Conservation (phyloP, 306 rosid species). For the Chamaecrista fasciculata region DNA sequence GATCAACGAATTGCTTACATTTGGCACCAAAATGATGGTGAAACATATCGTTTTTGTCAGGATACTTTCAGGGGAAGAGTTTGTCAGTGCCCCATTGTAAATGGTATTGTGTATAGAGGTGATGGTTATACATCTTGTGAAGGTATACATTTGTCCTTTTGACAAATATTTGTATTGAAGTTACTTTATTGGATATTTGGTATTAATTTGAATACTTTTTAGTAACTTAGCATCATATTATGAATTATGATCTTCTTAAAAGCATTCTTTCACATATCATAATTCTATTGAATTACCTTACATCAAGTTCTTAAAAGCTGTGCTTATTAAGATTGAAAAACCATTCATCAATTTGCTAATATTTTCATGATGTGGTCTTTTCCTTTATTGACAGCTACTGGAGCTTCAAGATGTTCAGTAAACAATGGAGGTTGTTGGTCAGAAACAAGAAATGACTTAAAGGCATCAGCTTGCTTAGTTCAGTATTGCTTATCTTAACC, state of each 20-base stretch:
- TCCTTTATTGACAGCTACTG: slow-evolving; percentile 64
- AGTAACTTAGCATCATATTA: too few species aligned
- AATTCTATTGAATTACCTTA: neutral
- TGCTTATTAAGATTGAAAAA: neutral
- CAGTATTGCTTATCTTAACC: slow-evolving; percentile 46
- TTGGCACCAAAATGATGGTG: slow-evolving; percentile 1
- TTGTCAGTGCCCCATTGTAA: slow-evolving; percentile 83
- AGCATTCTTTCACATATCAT: neutral
- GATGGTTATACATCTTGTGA: slow-evolving; percentile 78
- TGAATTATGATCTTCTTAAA: neutral
- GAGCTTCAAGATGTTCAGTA: slow-evolving; percentile 84
- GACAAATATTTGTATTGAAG: neutral
- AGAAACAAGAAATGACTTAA: slow-evolving; percentile 42
- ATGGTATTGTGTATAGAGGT: slow-evolving; percentile 82
- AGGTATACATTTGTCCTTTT: slow-evolving; percentile 45
- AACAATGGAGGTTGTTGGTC: slow-evolving; percentile 96
- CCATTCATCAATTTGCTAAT: neutral
- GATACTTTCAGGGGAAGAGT: slow-evolving; percentile 97
- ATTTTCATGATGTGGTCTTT: slow-evolving; percentile 18
- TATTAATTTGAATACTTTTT: neutral
- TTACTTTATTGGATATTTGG: neutral
- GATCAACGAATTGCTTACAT: neutral
- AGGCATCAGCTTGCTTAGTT: slow-evolving; percentile 93
- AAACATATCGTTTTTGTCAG: slow-evolving; percentile 40
- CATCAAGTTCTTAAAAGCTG: neutral